These are phyloP conservation scores for Ceratocystis alfenasii DNA, from an alignment of 2,329 filamentous ascomycete species.

Conservation along the genomic window DNA sequence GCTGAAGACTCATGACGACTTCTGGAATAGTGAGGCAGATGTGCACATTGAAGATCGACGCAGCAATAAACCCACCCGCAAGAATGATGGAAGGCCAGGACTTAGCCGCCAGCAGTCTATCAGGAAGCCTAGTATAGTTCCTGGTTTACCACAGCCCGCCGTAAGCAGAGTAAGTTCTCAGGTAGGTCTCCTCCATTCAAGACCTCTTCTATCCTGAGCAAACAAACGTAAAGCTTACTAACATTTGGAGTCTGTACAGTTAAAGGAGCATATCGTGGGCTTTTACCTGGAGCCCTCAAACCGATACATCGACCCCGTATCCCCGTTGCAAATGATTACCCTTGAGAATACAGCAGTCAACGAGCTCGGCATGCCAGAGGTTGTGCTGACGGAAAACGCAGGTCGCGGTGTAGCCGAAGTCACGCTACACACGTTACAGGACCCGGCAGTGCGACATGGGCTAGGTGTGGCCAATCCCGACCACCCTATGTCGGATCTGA, in stretches of 20 bases:
- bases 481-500: conserved; percentile 26
- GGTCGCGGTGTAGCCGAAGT: conserved; percentile 81
- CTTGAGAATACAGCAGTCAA: conserved; percentile 83
- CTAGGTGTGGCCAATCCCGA: conserved; percentile 33
- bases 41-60: conserved; percentile 22
- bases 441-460: conserved; percentile 47
- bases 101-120: conserved; percentile 16
- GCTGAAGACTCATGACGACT: conserved; percentile 38
- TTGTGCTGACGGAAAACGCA: conserved; percentile 84
- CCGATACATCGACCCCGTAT: conserved; percentile 50
- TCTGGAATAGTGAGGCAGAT: conserved; percentile 66
- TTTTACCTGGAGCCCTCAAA: conserved; percentile 45
- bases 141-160: conserved; percentile 31
- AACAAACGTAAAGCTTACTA: neutral
- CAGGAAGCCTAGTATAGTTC: conserved; percentile 41
- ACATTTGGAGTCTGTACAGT: conserved; percentile 3
- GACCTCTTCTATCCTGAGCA: neutral
- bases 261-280: conserved; percentile 30
- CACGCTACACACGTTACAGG: conserved; percentile 55
- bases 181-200: conserved; percentile 6
- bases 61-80: conserved; percentile 15
- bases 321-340: conserved; percentile 75
- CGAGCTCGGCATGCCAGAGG: conserved; percentile 75
- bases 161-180: conserved; percentile 30
- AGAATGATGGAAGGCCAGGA: conserved; percentile 15